phyloP scores from a whole-genome alignment of 495 filamentous ascomycete species.

The Lophiostoma macrostomum region DNA sequence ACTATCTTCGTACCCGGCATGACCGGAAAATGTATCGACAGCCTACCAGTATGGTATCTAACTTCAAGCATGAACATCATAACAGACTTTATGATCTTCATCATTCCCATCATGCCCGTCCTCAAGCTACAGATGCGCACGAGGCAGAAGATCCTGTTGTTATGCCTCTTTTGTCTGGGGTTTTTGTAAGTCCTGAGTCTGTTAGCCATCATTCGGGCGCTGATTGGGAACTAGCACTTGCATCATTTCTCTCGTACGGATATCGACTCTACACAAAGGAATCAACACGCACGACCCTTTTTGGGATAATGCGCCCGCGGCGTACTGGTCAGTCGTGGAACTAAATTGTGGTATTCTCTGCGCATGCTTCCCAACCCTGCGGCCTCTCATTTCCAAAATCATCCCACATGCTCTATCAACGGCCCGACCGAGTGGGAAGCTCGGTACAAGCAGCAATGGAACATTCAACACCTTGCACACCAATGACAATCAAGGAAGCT shows the following conservation, averaged over 20 bases:
- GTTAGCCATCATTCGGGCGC: not conserved
- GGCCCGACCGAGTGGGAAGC: not conserved
- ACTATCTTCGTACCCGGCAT: conserved; percentile 7
- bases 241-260: conserved; percentile 22
- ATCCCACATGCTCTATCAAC: conserved; percentile 12
- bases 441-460: not conserved
- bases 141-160: conserved; percentile 16
- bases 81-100: conserved; percentile 27
- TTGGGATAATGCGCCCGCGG: conserved; percentile 27
- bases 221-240: conserved; percentile 11
- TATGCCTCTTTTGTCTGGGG: conserved; percentile 22
- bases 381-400: conserved; percentile 14
- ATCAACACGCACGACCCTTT: conserved; percentile 17
- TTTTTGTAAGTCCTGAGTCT: conserved; percentile 23
- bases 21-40: conserved; percentile 19
- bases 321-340: conserved; percentile 27
- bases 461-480: not conserved
- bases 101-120: conserved; percentile 19
- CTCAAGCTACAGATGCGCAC: conserved; percentile 15
- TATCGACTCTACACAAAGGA: conserved; percentile 20
- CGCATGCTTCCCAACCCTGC: conserved; percentile 28
- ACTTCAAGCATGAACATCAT: conserved; percentile 28
- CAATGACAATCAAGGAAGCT: not conserved
- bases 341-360: conserved; percentile 28
- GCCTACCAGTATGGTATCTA: conserved; percentile 21